Conservation (phyloP, 1,284 basidiomycete genomes). For the Coriolopsis trogii region DNA sequence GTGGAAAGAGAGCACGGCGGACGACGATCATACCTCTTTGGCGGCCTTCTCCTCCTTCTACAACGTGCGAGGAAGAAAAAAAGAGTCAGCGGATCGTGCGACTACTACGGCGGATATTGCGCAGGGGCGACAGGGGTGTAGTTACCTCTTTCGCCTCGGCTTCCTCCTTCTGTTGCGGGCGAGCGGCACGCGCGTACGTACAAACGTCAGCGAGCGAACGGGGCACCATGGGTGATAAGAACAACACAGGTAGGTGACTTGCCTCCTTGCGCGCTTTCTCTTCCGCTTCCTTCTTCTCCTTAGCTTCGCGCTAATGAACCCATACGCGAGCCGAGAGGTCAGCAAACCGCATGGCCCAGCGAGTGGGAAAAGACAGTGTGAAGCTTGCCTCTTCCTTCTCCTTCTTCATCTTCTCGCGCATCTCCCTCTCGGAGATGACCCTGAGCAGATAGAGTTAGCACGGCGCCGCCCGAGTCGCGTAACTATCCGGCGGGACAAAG, state of each 20-base stretch:
- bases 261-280: slow-evolving; percentile 47
- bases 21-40: slow-evolving; percentile 46
- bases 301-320: slow-evolving; percentile 61
- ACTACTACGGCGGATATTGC: too few species aligned
- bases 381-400: slow-evolving; percentile 76
- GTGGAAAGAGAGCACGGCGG: not conserved
- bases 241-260: too few species aligned
- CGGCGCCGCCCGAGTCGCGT: too few species aligned
- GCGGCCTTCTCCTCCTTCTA: slow-evolving; percentile 54
- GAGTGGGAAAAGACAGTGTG: slow-evolving; percentile 18
- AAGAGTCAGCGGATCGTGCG: slow-evolving; percentile 10
- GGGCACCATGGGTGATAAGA: too few species aligned
- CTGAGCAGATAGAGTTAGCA: slow-evolving; percentile 31
- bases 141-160: slow-evolving; percentile 43
- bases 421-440: slow-evolving; percentile 78
- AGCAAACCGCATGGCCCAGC: too few species aligned
- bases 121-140: too few species aligned
- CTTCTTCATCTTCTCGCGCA: slow-evolving; percentile 78
- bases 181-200: too few species aligned
- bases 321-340: not conserved
- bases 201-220: too few species aligned
- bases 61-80: slow-evolving; percentile 12
- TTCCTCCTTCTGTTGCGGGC: slow-evolving; percentile 52
- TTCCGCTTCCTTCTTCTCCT: slow-evolving; percentile 68
- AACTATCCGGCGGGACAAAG: slow-evolving; percentile 6